Conservation (phyloP, 2,329 filamentous ascomycete species). For the Nemania serpens region DNA sequence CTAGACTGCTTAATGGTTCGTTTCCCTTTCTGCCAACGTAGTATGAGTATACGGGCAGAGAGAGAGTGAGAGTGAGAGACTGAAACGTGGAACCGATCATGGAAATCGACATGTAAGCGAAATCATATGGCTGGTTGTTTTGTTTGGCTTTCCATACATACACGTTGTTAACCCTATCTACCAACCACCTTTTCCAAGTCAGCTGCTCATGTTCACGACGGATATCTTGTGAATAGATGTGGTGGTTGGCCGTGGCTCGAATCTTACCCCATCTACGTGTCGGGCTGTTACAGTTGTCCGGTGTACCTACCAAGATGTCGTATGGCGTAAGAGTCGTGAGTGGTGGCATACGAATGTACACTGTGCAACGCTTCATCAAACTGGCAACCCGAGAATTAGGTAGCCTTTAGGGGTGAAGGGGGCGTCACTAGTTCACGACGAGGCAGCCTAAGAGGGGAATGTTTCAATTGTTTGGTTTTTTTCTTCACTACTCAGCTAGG, state of each 20-base stretch:
- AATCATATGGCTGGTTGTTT: background rate
- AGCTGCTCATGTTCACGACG: background rate
- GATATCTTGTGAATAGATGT: background rate
- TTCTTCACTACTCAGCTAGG: conserved; percentile 17
- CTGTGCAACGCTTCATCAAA: conserved; percentile 2
- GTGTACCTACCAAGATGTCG: background rate
- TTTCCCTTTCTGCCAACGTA: no score
- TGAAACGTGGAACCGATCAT: conserved; percentile 20
- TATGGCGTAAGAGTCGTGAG: background rate
- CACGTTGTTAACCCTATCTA: conserved; percentile 16
- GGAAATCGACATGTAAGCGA: conserved; percentile 7
- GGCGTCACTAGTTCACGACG: background rate
- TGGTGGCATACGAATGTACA: background rate
- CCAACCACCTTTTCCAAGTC: background rate
- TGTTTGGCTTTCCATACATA: conserved; percentile 18
- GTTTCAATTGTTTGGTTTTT: conserved; percentile 16
- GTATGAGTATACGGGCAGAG: no score
- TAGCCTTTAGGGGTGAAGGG: background rate
- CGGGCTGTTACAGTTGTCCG: background rate
- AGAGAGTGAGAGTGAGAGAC: background rate
- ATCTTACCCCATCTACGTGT: conserved; percentile 20
- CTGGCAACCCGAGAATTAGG: background rate
- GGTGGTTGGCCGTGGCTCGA: conserved; percentile 2
- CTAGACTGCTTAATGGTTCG: no score
- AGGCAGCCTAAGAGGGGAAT: conserved; percentile 2